Conservation (phyloP, 768 basidiomycete genomes). For the Tylopilus subfusipes region DNA sequence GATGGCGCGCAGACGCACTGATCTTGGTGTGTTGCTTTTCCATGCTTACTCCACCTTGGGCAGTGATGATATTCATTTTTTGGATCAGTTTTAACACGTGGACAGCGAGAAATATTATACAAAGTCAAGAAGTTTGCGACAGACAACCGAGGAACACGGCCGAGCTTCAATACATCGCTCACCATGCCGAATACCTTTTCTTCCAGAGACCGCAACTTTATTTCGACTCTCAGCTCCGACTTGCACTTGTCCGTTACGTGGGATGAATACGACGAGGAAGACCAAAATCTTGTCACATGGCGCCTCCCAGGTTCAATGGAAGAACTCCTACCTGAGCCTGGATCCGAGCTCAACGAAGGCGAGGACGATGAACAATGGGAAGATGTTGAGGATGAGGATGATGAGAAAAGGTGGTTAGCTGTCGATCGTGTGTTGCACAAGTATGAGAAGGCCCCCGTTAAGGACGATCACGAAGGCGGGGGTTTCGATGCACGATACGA, state of each 20-base stretch:
- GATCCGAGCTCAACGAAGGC: constrained; percentile 37
- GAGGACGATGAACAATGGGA: constrained; percentile 50
- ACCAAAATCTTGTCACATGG: constrained; percentile 72
- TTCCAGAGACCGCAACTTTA: constrained; percentile 76
- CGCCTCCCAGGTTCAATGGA: constrained; percentile 49
- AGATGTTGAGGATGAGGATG: constrained; percentile 52
- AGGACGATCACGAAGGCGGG: constrained; percentile 65
- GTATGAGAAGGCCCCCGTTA: constrained; percentile 81
- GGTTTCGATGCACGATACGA: constrained; percentile 81
- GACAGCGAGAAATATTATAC: constrained; percentile 77
- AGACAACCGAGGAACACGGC: constrained; percentile 35
- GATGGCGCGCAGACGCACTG: constrained; percentile 50
- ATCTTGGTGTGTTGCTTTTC: constrained; percentile 52
- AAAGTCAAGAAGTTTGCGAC: constrained; percentile 74
- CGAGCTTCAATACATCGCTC: constrained; percentile 40
- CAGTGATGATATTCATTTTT: not conserved
- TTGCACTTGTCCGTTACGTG: constrained; percentile 79
- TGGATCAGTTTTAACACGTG: constrained; percentile 57
- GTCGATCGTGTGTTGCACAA: constrained; percentile 81
- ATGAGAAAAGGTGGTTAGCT: constrained; percentile 68
- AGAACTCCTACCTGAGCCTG: constrained; percentile 33
- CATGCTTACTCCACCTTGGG: not conserved
- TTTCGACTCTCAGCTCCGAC: constrained; percentile 70
- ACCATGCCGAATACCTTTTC: constrained; percentile 76
- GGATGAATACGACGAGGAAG: constrained; percentile 90